Conservation (phyloP, 805 yeast species). For the Saturnispora saitoi region DNA sequence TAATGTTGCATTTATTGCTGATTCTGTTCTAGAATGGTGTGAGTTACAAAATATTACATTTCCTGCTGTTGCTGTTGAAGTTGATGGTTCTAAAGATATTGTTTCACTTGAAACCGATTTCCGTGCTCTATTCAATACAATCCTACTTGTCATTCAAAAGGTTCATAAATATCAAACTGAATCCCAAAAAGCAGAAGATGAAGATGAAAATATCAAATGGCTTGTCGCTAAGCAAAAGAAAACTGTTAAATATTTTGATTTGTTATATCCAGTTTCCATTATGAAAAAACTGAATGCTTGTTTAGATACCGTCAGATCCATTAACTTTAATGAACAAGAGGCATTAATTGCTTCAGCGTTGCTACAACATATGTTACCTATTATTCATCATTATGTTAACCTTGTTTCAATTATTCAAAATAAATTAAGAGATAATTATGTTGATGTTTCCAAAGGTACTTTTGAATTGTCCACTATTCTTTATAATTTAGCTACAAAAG, state of each 20-base stretch:
- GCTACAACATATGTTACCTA: conserved; percentile 50
- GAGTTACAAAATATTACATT: conserved; percentile 13
- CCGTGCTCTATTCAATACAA: conserved; percentile 45
- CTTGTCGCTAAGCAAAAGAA: conserved; percentile 41
- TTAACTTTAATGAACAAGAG: conserved; percentile 32
- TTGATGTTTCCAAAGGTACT: conserved; percentile 50
- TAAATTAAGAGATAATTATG: conserved; percentile 41
- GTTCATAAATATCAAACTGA: conserved; percentile 30
- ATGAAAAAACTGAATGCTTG: conserved; percentile 18
- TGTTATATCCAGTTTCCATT: conserved; percentile 21
- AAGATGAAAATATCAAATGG: conserved; percentile 44
- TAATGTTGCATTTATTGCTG: conserved; percentile 38
- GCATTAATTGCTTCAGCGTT: conserved; percentile 39
- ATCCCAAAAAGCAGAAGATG: conserved; percentile 28
- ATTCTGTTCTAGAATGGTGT: conserved; percentile 42
- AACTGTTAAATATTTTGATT: conserved; percentile 33
- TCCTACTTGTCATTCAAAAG: conserved; percentile 63
- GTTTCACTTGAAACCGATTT: conserved; percentile 39
- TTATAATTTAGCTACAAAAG: conserved; percentile 57
- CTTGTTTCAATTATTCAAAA: conserved; percentile 37
- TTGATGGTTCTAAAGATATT: conserved; percentile 23
- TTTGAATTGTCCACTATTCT: conserved; percentile 49
- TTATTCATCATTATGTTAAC: conserved; percentile 49
- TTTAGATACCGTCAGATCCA: conserved; percentile 27
- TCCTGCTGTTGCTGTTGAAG: conserved; percentile 14